Conservation (phyloP, 140 eudicot species). For the Oenanthe javanica region DNA sequence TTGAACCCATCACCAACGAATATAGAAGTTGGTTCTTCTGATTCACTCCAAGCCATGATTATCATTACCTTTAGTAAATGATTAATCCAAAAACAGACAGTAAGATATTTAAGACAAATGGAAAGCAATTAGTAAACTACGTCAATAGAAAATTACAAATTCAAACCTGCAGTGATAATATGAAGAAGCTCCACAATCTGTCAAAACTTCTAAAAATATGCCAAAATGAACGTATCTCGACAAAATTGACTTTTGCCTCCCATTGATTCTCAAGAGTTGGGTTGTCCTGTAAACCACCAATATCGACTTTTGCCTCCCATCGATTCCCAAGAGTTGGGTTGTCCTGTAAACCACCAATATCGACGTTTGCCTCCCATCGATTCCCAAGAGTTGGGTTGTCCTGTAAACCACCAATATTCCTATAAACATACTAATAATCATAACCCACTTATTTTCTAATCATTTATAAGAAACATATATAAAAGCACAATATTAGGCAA, state of each 20-base stretch:
- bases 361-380: conserved; percentile 45
- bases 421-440: background rate
- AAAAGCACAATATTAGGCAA: background rate
- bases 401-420: conserved; percentile 24
- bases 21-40: conserved; percentile 48
- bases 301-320: conserved; percentile 63
- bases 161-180: conserved; percentile 72
- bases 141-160: background rate
- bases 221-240: conserved; percentile 85
- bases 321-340: conserved; percentile 21
- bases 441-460: background rate
- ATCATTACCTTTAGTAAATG: conserved; percentile 63
- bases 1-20: conserved; percentile 53
- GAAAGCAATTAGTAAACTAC: conserved; percentile 5
- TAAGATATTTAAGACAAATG: conserved; percentile 6
- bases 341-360: conserved; percentile 26
- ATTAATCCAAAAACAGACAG: conserved; percentile 7
- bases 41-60: conserved; percentile 86
- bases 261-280: conserved; percentile 22
- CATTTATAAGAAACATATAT: background rate
- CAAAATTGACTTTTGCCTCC: conserved; percentile 75
- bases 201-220: conserved; percentile 91
- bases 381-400: conserved; percentile 18
- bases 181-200: conserved; percentile 92
- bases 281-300: conserved; percentile 51